These are phyloP conservation scores for Globisporangium nunn DNA, from an alignment of 352 stramenopile species.

Conservation along the genomic window DNA sequence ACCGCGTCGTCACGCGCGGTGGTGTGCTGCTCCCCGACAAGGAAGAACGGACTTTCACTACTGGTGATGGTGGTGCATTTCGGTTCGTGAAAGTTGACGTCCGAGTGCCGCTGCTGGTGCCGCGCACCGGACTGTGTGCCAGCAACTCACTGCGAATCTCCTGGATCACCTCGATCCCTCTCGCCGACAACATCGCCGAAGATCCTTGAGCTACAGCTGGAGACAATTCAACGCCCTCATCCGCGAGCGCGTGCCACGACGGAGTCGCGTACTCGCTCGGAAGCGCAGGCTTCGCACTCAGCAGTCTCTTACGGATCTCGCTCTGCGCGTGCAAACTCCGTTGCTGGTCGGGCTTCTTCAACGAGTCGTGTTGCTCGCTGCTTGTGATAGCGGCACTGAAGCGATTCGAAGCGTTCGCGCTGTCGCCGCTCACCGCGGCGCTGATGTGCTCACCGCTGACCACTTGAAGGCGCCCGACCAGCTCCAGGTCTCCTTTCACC, in stretches of 20 bases:
- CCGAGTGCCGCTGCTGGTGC: background rate
- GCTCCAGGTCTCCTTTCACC: constrained; percentile 52
- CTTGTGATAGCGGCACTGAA: background rate
- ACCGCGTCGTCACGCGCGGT: background rate
- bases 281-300: background rate
- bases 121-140: background rate
- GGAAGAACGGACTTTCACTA: background rate
- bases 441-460: constrained; percentile 23
- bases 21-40: background rate
- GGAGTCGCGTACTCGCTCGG: background rate
- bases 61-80: background rate
- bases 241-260: background rate
- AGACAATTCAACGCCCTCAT: background rate
- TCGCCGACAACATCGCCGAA: background rate
- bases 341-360: background rate
- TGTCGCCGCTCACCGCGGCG: background rate
- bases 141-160: background rate
- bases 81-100: background rate
- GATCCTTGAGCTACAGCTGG: background rate
- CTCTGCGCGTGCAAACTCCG: background rate
- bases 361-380: background rate
- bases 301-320: background rate
- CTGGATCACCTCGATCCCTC: background rate
- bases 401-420: background rate
- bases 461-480: constrained; percentile 53